A percentile compares a stretch with the other conserved stretches of the same genome.
Evolutionary conservation across 306 rosid genomes (phyloP).

Genomic region (Sicyos edulis): DNA sequence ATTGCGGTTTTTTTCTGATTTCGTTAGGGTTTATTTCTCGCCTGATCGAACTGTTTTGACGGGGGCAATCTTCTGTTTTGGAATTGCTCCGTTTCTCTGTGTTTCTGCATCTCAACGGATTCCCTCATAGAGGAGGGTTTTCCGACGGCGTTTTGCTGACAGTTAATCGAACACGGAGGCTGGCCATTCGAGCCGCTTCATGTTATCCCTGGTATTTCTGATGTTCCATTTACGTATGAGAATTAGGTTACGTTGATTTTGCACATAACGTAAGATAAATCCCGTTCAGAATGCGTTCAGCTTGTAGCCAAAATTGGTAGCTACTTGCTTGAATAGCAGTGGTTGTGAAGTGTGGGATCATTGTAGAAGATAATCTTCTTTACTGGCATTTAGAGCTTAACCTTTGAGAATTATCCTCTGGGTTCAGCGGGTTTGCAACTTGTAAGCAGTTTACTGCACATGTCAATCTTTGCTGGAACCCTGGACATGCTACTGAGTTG

Average conservation of each 20-base stretch:
- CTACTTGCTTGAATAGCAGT: constrained; percentile 22
- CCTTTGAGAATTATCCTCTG: constrained; percentile 11
- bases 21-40: constrained; percentile 39
- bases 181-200: constrained; percentile 24
- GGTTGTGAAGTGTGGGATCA: constrained; percentile 25
- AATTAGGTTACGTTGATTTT: constrained; percentile 21
- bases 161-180: constrained; percentile 49
- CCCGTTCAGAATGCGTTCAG: constrained; percentile 2
- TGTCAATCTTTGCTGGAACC: not conserved
- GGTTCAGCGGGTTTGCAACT: not conserved
- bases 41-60: constrained; percentile 34
- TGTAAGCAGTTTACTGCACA: constrained; percentile 9
- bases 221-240: constrained; percentile 21
- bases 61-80: constrained; percentile 26
- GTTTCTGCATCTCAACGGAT: constrained; percentile 17
- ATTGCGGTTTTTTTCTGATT: constrained; percentile 24
- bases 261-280: constrained; percentile 18
- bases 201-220: constrained; percentile 21
- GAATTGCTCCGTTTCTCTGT: constrained; percentile 10
- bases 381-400: not conserved
- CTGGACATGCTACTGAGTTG: not conserved
- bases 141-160: constrained; percentile 38
- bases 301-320: constrained; percentile 9
- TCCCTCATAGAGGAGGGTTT: constrained; percentile 34
- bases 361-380: constrained; percentile 18